Conservation (phyloP, 1,139 yeast species). For the Entelexis paramagnoliae region DNA sequence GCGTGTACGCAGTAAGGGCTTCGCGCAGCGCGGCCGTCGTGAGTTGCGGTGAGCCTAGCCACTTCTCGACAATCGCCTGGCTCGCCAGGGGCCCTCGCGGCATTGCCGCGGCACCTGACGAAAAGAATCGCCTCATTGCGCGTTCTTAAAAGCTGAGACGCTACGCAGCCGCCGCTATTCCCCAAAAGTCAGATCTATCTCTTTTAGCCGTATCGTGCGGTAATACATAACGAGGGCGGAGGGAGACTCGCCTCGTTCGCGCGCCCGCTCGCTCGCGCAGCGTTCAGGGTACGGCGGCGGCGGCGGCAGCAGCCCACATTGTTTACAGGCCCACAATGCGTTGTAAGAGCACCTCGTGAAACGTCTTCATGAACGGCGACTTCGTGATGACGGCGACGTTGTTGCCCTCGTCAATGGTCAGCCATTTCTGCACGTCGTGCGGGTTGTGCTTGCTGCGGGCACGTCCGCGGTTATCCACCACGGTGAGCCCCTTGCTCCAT, state of each 20-base stretch:
- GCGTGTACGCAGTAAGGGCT: constrained; percentile 18
- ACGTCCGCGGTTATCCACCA: constrained; percentile 32
- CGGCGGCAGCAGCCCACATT: background rate
- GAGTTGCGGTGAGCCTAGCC: background rate
- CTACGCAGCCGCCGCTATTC: background rate
- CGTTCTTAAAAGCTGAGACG: background rate
- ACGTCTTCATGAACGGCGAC: constrained; percentile 21
- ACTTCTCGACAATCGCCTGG: background rate
- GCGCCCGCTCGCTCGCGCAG: too few species aligned
- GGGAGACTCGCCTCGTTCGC: too few species aligned
- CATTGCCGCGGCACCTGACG: constrained; percentile 4
- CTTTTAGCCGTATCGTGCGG: background rate
- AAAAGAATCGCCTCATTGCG: constrained; percentile 5
- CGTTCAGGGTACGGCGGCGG: too few species aligned
- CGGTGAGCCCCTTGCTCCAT: constrained; percentile 34
- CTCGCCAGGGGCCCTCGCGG: constrained; percentile 1
- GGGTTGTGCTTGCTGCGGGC: constrained; percentile 19
- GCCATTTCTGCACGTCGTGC: constrained; percentile 25
- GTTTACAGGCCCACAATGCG: constrained; percentile 9
- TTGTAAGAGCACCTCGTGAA: constrained; percentile 16
- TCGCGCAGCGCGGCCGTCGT: constrained; percentile 8
- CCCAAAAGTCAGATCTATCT: background rate
- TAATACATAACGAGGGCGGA: background rate
- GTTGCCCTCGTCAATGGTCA: constrained; percentile 24
- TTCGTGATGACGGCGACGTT: constrained; percentile 20